Conservation (phyloP, 139 green algal species). For the Closterium sp. region DNA sequence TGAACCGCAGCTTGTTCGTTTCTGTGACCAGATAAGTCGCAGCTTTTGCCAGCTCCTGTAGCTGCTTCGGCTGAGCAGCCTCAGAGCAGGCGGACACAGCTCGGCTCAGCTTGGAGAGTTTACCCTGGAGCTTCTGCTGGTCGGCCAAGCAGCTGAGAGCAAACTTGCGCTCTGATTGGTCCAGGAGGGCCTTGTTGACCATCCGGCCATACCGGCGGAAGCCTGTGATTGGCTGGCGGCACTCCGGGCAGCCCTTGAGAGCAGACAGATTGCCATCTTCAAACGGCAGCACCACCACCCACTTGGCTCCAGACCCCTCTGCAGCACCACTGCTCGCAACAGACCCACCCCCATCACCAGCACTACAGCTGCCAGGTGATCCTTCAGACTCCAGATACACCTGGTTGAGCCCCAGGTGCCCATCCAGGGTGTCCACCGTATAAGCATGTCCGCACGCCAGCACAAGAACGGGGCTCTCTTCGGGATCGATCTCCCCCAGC, state of each 20-base stretch:
- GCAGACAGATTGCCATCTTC: neutral
- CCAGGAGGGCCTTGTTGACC: conserved; percentile 47
- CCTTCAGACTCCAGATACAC: neutral
- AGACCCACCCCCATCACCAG: neutral
- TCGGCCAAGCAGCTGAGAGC: neutral
- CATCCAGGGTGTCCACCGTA: conserved; percentile 43
- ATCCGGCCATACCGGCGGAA: conserved; percentile 49
- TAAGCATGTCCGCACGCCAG: conserved; percentile 63
- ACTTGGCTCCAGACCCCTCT: neutral
- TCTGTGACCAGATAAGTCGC: neutral
- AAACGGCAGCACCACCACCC: neutral
- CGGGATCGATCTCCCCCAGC: conserved; percentile 53
- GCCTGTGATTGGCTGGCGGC: conserved; percentile 24
- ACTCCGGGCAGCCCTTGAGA: conserved; percentile 43
- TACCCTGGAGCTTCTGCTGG: neutral
- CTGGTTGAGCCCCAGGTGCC: conserved; percentile 14
- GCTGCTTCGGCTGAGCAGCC: neutral
- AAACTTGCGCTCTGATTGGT: conserved; percentile 47
- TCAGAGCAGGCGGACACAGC: neutral
- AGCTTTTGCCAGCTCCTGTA: neutral
- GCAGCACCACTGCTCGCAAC: neutral
- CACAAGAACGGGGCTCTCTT: conserved; percentile 61
- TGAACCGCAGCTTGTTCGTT: neutral
- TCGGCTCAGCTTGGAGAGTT: neutral
- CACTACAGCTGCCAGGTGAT: neutral